These are phyloP conservation scores for Breynia disticha DNA, from an alignment of 441 rosid genomes.

Conservation along the genomic window DNA sequence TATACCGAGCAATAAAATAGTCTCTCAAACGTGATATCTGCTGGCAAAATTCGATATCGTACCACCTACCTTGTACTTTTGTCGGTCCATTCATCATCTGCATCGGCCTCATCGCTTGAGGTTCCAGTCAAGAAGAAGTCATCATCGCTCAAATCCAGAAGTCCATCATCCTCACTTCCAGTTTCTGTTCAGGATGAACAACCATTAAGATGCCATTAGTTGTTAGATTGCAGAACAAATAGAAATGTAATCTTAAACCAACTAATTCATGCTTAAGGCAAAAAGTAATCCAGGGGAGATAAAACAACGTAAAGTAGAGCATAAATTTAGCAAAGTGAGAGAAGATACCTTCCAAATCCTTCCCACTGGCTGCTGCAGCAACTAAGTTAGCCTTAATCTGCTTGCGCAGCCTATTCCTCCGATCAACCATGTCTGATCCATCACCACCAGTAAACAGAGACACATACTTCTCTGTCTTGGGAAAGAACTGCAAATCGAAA, in stretches of 20 bases:
- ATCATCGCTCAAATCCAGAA: slow-evolving; percentile 82
- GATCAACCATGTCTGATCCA: slow-evolving; percentile 49
- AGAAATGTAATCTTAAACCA: background rate
- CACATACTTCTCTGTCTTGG: slow-evolving; percentile 92
- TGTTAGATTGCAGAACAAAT: background rate
- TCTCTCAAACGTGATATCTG: too few relatives aligned
- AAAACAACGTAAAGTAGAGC: too few relatives aligned
- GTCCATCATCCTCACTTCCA: slow-evolving; percentile 92
- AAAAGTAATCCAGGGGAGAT: too few relatives aligned
- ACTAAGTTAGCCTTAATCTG: slow-evolving; percentile 85
- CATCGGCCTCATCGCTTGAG: slow-evolving; percentile 92
- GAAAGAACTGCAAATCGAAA: slow-evolving; percentile 62
- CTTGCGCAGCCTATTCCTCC: slow-evolving; percentile 76
- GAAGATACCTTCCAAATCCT: slow-evolving; percentile 85
- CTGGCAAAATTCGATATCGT: background rate
- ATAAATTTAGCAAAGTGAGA: background rate
- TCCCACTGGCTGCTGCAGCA: slow-evolving; percentile 94
- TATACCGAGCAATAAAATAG: too few relatives aligned
- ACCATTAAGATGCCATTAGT: slow-evolving; percentile 4
- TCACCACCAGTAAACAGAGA: slow-evolving; percentile 80
- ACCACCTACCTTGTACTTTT: slow-evolving; percentile 67
- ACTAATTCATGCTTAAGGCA: background rate
- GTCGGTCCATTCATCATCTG: slow-evolving; percentile 96
- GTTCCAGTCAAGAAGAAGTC: slow-evolving; percentile 74
- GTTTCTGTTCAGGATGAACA: slow-evolving; percentile 44